These are phyloP conservation scores for Rhizomucor pusillus DNA, from an alignment of 371 early-diverging fungal species.

Conservation along the genomic window DNA sequence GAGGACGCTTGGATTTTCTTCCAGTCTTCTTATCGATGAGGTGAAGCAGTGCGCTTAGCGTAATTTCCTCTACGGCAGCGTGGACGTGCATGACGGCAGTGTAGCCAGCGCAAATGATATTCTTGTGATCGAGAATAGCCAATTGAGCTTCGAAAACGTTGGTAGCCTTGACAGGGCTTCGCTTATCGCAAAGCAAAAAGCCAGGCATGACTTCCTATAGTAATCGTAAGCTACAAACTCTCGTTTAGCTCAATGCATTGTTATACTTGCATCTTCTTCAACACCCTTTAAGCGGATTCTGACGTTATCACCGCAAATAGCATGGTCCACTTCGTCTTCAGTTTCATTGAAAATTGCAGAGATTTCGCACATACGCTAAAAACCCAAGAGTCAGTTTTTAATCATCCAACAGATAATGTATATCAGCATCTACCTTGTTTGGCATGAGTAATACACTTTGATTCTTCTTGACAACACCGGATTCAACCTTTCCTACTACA, in stretches of 20 bases:
- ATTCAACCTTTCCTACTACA: slow-evolving; percentile 94
- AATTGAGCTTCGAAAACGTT: slow-evolving; percentile 85
- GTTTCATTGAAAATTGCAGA: slow-evolving; percentile 77
- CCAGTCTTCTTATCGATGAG: slow-evolving; percentile 86
- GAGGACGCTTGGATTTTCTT: slow-evolving; percentile 83
- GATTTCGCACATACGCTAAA: slow-evolving; percentile 64
- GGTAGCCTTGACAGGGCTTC: slow-evolving; percentile 76
- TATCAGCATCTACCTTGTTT: slow-evolving; percentile 61
- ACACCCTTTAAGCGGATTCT: slow-evolving; percentile 86
- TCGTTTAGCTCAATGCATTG: background rate
- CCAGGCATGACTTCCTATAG: slow-evolving; percentile 76
- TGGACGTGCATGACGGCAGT: slow-evolving; percentile 91
- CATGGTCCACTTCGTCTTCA: slow-evolving; percentile 79
- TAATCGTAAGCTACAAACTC: slow-evolving; percentile 2
- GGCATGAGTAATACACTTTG: slow-evolving; percentile 88
- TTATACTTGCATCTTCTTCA: slow-evolving; percentile 79
- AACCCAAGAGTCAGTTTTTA: background rate
- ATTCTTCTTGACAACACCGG: slow-evolving; percentile 87
- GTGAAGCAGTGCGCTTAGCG: slow-evolving; percentile 78
- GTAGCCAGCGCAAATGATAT: slow-evolving; percentile 94
- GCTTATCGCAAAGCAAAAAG: slow-evolving; percentile 80
- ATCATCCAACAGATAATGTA: background rate
- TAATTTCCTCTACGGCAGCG: slow-evolving; percentile 85
- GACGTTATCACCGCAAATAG: slow-evolving; percentile 91
- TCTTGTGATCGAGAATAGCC: slow-evolving; percentile 89